Conservation (phyloP, 2,329 filamentous ascomycete genomes). For the Aspergillus bombycis region DNA sequence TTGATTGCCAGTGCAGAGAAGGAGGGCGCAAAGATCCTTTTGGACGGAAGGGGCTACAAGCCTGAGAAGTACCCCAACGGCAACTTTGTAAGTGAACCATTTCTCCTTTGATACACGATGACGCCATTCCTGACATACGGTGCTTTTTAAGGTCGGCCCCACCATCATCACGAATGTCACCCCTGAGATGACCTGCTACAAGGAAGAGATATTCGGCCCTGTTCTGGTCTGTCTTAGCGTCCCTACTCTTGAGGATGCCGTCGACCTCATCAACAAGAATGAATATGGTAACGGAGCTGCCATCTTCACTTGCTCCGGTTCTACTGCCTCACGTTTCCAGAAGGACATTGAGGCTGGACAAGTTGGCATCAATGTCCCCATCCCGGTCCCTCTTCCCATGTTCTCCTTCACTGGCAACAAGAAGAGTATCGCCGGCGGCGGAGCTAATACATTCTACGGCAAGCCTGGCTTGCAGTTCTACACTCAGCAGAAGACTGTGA, state of each 20-base stretch:
- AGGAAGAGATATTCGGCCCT: slow-evolving; percentile 68
- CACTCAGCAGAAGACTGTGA: slow-evolving; percentile 97
- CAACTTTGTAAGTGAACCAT: slow-evolving; percentile 60
- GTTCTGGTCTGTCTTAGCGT: slow-evolving; percentile 66
- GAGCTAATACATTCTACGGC: slow-evolving; percentile 93
- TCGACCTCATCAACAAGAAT: slow-evolving; percentile 66
- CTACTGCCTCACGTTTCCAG: slow-evolving; percentile 65
- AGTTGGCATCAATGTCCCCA: slow-evolving; percentile 69
- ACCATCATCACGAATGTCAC: slow-evolving; percentile 69
- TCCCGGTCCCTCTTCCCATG: slow-evolving; percentile 65
- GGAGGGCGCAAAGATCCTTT: slow-evolving; percentile 66
- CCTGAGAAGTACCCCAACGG: slow-evolving; percentile 67
- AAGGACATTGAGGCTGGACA: slow-evolving; percentile 69
- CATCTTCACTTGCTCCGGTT: slow-evolving; percentile 66
- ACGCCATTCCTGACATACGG: slow-evolving; percentile 6
- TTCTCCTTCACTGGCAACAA: slow-evolving; percentile 74
- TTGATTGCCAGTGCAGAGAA: slow-evolving; percentile 64
- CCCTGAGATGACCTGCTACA: slow-evolving; percentile 68
- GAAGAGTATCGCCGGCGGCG: slow-evolving; percentile 88
- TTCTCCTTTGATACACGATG: slow-evolving; percentile 4
- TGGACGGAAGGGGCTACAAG: slow-evolving; percentile 64
- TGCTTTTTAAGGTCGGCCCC: slow-evolving; percentile 55
- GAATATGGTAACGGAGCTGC: slow-evolving; percentile 69
- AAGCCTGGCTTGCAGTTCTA: slow-evolving; percentile 92
- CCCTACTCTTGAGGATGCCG: slow-evolving; percentile 63